phyloP scores from a whole-genome alignment of 768 basidiomycete genomes.

The Psilocybe cubensis region DNA sequence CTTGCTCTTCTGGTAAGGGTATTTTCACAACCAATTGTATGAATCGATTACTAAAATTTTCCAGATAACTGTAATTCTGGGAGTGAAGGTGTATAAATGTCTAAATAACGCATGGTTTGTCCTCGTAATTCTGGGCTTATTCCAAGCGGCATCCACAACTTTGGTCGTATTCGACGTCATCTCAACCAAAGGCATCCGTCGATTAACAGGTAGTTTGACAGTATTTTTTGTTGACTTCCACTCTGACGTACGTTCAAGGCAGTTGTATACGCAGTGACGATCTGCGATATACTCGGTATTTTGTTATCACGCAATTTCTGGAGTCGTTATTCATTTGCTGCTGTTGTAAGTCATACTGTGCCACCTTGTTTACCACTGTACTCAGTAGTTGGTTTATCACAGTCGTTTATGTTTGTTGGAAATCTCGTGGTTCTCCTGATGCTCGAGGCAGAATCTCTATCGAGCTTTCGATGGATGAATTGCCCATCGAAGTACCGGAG shows the following conservation, averaged over 20 bases:
- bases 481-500: constrained; percentile 32
- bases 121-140: constrained; percentile 41
- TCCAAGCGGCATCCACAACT: constrained; percentile 45
- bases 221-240: background rate
- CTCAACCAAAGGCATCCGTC: constrained; percentile 39
- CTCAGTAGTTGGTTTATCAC: background rate
- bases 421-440: constrained; percentile 50
- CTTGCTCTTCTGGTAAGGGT: constrained; percentile 42
- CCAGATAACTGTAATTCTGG: constrained; percentile 65
- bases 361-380: background rate
- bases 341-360: constrained; percentile 51
- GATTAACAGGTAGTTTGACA: constrained; percentile 48
- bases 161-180: constrained; percentile 47
- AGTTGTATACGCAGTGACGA: constrained; percentile 46
- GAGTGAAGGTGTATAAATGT: constrained; percentile 69
- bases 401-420: constrained; percentile 63
- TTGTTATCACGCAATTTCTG: constrained; percentile 50
- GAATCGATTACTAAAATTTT: background rate
- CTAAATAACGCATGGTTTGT: constrained; percentile 62
- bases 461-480: constrained; percentile 46
- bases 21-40: background rate
- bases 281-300: constrained; percentile 39
- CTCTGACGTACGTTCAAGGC: constrained; percentile 34
- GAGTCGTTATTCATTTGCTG: constrained; percentile 62
- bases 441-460: constrained; percentile 61